Conservation (phyloP, 345 rosid species). For the Eucalyptus sp. region DNA sequence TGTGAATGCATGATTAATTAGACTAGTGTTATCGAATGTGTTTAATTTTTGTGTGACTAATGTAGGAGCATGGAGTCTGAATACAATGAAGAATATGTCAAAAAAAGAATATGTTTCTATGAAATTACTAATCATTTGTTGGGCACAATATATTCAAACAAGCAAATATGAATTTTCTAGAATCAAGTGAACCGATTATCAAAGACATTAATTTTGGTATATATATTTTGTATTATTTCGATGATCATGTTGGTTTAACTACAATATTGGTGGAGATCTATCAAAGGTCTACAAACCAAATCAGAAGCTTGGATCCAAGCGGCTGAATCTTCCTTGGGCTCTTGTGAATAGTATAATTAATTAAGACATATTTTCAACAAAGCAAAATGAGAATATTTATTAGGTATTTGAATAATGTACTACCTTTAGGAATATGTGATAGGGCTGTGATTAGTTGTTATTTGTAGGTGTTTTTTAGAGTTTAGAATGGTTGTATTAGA, state of each 20-base stretch:
- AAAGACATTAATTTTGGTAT: neutral
- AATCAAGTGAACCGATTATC: neutral
- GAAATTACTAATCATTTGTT: neutral
- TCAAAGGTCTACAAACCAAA: neutral
- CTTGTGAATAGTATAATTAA: neutral
- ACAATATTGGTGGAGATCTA: neutral
- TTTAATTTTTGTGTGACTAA: constrained; percentile 63
- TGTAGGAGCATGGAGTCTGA: constrained; percentile 41
- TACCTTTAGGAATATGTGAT: neutral
- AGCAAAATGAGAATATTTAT: neutral
- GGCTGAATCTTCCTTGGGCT: rapidly evolving
- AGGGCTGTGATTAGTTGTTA: neutral
- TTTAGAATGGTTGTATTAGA: neutral
- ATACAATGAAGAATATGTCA: constrained; percentile 40
- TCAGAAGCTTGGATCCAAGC: neutral
- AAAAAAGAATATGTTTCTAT: neutral
- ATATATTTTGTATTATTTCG: neutral
- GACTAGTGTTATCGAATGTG: constrained; percentile 58
- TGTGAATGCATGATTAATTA: constrained; percentile 51
- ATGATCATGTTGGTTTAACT: neutral
- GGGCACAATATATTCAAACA: neutral
- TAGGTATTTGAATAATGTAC: neutral
- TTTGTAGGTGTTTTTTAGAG: neutral
- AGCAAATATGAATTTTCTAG: neutral
- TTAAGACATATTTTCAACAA: neutral